Evolutionary conservation across 768 basidiomycete species (phyloP).

Genomic region (Baorangia bicolor): DNA sequence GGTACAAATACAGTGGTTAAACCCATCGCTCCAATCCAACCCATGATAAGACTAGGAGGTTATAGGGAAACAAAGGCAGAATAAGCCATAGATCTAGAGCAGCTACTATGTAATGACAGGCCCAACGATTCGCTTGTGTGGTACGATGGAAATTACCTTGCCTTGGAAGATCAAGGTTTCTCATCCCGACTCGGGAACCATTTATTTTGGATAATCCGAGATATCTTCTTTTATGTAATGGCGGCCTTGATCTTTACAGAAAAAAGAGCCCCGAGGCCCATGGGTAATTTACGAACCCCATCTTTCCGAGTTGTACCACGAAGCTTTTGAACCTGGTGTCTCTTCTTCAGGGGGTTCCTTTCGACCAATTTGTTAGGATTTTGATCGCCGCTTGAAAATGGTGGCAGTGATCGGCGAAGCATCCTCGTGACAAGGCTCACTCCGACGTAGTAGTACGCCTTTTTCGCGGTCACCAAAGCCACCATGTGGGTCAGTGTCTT

Average conservation of each 20-base stretch:
- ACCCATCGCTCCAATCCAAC: too few species aligned
- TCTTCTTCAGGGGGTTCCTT: conserved; percentile 1
- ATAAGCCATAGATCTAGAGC: background rate
- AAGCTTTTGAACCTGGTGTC: too few species aligned
- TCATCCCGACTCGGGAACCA: too few species aligned
- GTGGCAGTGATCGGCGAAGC: conserved; percentile 7
- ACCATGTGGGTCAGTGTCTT: conserved; percentile 33
- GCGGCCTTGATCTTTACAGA: too few species aligned
- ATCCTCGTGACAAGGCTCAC: too few species aligned
- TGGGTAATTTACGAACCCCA: too few species aligned
- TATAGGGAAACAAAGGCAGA: background rate
- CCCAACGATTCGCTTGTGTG: background rate
- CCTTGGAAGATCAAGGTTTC: too few species aligned
- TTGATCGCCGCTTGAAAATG: conserved; percentile 23
- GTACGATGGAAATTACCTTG: background rate
- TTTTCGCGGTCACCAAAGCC: conserved; percentile 1
- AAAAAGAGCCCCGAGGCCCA: too few species aligned
- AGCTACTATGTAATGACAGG: background rate
- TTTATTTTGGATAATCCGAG: too few species aligned
- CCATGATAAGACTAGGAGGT: background rate
- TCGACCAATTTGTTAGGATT: background rate
- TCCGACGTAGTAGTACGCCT: background rate
- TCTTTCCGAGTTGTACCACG: too few species aligned
- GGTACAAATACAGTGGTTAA: conserved; percentile 32
- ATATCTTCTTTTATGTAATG: too few species aligned